These are phyloP conservation scores for Alternaria longipes DNA, from an alignment of 2,329 filamentous ascomycete species.

Conservation along the genomic window DNA sequence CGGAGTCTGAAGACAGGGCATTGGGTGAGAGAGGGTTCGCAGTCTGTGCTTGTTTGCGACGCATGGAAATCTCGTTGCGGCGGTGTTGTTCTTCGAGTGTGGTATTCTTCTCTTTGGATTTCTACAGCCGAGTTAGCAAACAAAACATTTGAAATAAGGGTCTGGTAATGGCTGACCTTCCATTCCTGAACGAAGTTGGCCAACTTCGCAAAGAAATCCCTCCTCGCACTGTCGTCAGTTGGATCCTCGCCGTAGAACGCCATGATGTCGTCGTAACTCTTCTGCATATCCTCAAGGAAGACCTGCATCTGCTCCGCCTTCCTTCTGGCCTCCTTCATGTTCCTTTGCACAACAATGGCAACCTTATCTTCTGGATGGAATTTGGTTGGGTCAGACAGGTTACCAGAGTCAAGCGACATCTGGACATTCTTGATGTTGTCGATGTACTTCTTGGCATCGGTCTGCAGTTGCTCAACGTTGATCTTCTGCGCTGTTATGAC, in stretches of 20 bases:
- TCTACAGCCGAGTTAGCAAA: conserved; percentile 58
- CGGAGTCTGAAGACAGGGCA: conserved; percentile 54
- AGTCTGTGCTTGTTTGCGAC: conserved; percentile 69
- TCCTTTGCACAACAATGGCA: conserved; percentile 86
- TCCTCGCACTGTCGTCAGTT: conserved; percentile 86
- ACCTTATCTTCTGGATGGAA: conserved; percentile 98
- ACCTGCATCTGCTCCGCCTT: conserved; percentile 96
- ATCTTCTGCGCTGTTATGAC: conserved; percentile 86
- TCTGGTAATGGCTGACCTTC: conserved; percentile 66
- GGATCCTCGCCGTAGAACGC: conserved; percentile 95
- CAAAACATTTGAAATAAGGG: not conserved
- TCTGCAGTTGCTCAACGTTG: conserved; percentile 90
- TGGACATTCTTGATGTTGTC: conserved; percentile 95
- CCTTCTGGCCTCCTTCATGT: conserved; percentile 94
- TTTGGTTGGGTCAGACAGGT: conserved; percentile 93
- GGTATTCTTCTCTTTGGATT: conserved; percentile 92
- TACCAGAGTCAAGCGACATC: conserved; percentile 88
- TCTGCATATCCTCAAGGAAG: conserved; percentile 91
- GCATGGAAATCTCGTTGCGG: conserved; percentile 90
- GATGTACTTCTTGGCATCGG: conserved; percentile 90
- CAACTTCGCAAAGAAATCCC: conserved; percentile 95
- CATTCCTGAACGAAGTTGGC: conserved; percentile 90
- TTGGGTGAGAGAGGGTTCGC: conserved; percentile 65
- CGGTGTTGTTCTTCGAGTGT: conserved; percentile 80
- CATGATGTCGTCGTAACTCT: conserved; percentile 94